Evolutionary conservation across 495 filamentous ascomycete genomes (phyloP), one percentile per base, ranked within the genome.

Genomic region (Penicillium cosmopolitanum): DNA sequence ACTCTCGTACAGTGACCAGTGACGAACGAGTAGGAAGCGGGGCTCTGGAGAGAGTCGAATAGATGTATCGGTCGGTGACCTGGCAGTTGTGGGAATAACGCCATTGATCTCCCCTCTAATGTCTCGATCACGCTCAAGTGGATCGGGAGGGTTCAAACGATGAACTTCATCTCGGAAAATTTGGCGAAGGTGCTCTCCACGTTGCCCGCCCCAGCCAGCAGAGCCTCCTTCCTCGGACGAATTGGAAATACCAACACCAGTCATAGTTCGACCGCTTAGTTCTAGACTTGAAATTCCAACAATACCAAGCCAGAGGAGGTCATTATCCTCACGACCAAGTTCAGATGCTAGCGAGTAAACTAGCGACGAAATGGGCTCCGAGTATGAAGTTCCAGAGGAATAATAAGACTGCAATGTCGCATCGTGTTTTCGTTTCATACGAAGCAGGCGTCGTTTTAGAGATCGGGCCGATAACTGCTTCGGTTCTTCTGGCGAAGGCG

Each of bases 1-100:
- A 72, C 92, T 96, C 62, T 98, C 95, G 71, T 98, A 97, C 4
- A 98, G 80, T 51, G 91, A 95, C 95, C 95, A 98, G 67, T 98
- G 95, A 23, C 95, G 82, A 53, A 98, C 91, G 1, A 98, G 84
- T 25, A 98, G 84, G 64, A 98, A 97, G 53, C 89, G 90, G 35
- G 94, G 96, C 72, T 98, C 95, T 0, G 96, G 95, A 0, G 93
- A 96, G 31, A 98, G 73, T 16, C 93, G 89, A 64, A 98, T 98
- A 47, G 91, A 88, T 19, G 85, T 96, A 71, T 98, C 95, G 48
- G 91, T 93, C 15, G 96, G 92, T 57, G 88, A 93, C 56, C 88
- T 80, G 2, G 93, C 95, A 13, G 91, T 91, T 0, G 92, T 96
- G 34, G 90, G 92, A 58, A 98, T 96, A 35, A 92, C 82, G 28